Conservation (phyloP, 371 early-diverging fungal genomes). For the Mortierella sp. region DNA sequence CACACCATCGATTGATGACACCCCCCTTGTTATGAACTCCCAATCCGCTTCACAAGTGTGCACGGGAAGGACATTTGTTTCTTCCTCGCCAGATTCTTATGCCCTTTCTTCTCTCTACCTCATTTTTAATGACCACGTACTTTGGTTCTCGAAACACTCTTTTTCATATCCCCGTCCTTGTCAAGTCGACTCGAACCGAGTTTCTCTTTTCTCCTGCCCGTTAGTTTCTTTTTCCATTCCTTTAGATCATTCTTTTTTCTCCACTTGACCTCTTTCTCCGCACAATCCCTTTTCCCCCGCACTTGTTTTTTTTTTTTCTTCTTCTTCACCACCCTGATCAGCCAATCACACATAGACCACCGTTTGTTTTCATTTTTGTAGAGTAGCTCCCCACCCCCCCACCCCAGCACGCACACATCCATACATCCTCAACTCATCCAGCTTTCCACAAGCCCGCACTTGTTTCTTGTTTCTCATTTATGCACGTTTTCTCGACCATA, state of each 20-base stretch:
- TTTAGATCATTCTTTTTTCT: neutral
- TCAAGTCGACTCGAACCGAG: neutral
- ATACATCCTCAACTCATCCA: neutral
- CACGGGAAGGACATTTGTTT: neutral
- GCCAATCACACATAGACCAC: neutral
- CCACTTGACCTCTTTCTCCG: neutral
- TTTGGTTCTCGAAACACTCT: neutral
- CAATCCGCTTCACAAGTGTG: neutral
- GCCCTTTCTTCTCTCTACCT: neutral
- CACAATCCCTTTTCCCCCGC: neutral
- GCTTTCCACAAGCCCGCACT: neutral
- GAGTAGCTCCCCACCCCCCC: neutral
- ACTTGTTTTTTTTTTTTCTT: conserved; percentile 5
- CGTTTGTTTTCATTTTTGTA: neutral
- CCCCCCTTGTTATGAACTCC: neutral
- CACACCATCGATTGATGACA: neutral
- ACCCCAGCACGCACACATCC: neutral
- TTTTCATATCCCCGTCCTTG: conserved; percentile 1
- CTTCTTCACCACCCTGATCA: conserved; percentile 1
- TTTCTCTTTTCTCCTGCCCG: neutral
- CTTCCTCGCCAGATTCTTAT: neutral
- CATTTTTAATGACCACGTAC: neutral
- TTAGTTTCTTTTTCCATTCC: neutral
- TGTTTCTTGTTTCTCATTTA: neutral
- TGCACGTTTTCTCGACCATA: neutral